Evolutionary conservation across 108 stramenopile species (phyloP), one percentile per base, ranked within the genome.

Genomic region (Fragilaria radians): DNA sequence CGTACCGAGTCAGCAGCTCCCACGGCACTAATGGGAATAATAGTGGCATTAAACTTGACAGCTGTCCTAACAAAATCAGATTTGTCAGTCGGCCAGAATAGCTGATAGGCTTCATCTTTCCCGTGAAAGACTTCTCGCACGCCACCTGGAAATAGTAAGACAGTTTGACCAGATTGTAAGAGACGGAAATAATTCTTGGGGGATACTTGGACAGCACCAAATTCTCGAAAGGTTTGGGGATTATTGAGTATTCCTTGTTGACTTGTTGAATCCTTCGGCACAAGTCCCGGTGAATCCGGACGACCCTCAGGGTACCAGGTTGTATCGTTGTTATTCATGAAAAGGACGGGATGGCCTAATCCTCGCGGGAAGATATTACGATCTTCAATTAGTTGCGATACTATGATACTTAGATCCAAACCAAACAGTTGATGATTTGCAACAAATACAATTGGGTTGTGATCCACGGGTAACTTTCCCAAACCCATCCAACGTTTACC

Each of bases 41-140:
- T 94, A 2, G 91, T 94, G 1, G 96, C 93, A 62, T 95, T 93
- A 70, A 91, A 95, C 46, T 62, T 68, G 27, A 86, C 91, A 4
- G 96, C 96, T 1, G 91, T 77, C 34, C 96, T 63, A 5, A 97
- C 92, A 72, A 97, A 97, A 54, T 97, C 96, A 23, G 71, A 66
- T 69, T 87, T 87, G 48, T 87, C 86, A n/a, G n/a, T n/a, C 0
- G 94, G 94, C 96, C 96, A 97, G 59, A 92, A 93, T 23, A 97
- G 63, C 56, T 90, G 54, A 64, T 97, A 94, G 24, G 76, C 85
- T 66, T 95, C 89, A 48, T 75, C 73, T 60, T 82, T 75, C 5
- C 85, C 77, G 34, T 94, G 88, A n/a, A 82, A 74, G 0, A 83
- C 93, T 66, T 97, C 94, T 24, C 74, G 50, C 0, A 84, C 93